These are phyloP conservation scores for Thielaviopsis euricoi DNA, from an alignment of 2,329 filamentous ascomycete genomes.

Conservation along the genomic window DNA sequence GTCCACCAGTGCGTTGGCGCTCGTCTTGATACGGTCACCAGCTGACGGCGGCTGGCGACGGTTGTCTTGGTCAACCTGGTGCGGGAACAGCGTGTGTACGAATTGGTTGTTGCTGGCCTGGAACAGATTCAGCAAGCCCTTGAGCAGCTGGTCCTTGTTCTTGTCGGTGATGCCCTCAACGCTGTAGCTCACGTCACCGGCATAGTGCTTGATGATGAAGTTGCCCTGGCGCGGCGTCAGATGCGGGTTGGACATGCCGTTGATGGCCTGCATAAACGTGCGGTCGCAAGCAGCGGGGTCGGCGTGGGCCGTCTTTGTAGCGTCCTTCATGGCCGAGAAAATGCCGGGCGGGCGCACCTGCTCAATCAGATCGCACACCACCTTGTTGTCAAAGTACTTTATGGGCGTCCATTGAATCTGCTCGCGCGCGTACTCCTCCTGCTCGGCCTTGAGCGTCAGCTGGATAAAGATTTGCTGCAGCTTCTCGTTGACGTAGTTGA, in stretches of 20 bases:
- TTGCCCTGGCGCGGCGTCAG: conserved; percentile 83
- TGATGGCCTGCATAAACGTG: conserved; percentile 87
- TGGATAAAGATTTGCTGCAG: conserved; percentile 99
- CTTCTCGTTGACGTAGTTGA: conserved; percentile 99
- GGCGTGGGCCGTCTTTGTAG: conserved; percentile 93
- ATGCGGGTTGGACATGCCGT: conserved; percentile 80
- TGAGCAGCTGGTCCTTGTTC: conserved; percentile 94
- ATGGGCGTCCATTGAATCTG: conserved; percentile 98
- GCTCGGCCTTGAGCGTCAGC: conserved; percentile 86
- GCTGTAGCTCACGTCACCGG: conserved; percentile 87
- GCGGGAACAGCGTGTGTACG: conserved; percentile 74
- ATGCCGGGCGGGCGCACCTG: conserved; percentile 78
- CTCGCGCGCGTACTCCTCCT: conserved; percentile 91
- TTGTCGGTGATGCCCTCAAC: conserved; percentile 97
- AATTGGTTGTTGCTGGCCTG: conserved; percentile 72
- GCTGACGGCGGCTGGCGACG: conserved; percentile 85
- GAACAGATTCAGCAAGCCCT: conserved; percentile 80
- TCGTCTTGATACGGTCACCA: conserved; percentile 88
- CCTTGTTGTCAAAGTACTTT: conserved; percentile 98
- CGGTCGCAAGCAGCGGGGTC: conserved; percentile 88
- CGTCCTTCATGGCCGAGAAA: conserved; percentile 92
- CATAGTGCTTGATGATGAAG: conserved; percentile 98
- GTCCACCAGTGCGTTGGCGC: conserved; percentile 84
- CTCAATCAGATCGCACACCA: conserved; percentile 94
- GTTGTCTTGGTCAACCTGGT: conserved; percentile 91